Percentiles rank a stretch among this genome's conserved stretches.
Evolutionary conservation across 371 early-diverging fungal genomes (phyloP).

Genomic region (Gilbertella persicaria): DNA sequence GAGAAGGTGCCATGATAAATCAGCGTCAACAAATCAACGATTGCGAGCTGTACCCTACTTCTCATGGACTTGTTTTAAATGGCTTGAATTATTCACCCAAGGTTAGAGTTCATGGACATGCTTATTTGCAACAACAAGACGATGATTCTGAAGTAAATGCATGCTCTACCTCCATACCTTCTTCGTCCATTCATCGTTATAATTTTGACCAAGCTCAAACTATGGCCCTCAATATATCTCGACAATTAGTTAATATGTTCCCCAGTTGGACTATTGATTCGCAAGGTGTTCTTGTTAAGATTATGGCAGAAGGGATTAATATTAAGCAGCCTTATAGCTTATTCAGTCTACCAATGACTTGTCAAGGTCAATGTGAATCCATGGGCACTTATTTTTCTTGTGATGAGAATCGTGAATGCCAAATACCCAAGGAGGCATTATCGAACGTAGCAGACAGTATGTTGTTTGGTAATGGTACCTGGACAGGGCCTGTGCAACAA

Average conservation of each 20-base stretch:
- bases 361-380: neutral
- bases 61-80: constrained; percentile 11
- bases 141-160: neutral
- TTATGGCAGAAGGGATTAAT: constrained; percentile 8
- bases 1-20: constrained; percentile 10
- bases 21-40: neutral
- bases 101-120: neutral
- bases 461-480: constrained; percentile 10
- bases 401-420: neutral
- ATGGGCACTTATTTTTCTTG: constrained; percentile 7
- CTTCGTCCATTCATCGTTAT: neutral
- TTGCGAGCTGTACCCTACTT: neutral
- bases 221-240: constrained; percentile 1
- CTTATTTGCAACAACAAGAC: neutral
- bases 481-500: constrained; percentile 14
- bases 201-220: neutral
- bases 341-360: constrained; percentile 6
- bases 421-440: constrained; percentile 3
- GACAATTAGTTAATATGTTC: constrained; percentile 9
- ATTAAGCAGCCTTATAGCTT: constrained; percentile 11
- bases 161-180: neutral
- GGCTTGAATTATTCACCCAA: neutral
- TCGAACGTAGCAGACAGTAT: constrained; percentile 7
- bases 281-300: constrained; percentile 8
- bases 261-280: constrained; percentile 16